A percentile compares a stretch with the other conserved stretches of the same genome.
phyloP scores from a whole-genome alignment of 106 monocot genomes.

The Dactylorhiza incarnata region DNA sequence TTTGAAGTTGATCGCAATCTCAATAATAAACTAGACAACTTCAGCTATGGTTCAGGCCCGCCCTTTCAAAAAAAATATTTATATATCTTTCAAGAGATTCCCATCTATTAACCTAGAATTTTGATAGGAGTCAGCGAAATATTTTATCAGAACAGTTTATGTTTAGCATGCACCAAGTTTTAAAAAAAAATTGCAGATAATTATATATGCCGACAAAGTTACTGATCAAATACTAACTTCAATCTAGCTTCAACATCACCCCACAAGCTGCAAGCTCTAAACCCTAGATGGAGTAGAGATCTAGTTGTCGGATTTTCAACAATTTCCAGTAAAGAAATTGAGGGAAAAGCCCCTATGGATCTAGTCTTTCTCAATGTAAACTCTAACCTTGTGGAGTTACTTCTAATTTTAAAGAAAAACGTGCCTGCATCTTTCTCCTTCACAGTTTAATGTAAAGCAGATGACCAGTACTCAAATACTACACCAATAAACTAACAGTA shows the following conservation, averaged over 20 bases:
- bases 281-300: neutral
- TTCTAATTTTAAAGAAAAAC: neutral
- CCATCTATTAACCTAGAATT: neutral
- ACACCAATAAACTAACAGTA: neutral
- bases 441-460: neutral
- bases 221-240: no score
- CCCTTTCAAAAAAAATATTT: neutral
- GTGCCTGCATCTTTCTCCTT: neutral
- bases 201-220: neutral
- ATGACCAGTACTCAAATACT: neutral
- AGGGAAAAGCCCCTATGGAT: neutral
- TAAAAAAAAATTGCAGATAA: neutral
- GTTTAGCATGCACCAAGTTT: neutral
- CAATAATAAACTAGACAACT: no score
- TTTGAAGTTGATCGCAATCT: no score
- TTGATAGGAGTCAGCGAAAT: neutral
- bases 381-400: neutral
- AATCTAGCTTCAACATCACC: neutral
- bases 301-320: neutral
- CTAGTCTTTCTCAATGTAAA: neutral
- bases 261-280: neutral
- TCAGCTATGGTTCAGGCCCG: no score
- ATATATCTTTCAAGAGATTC: neutral
- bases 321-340: neutral
- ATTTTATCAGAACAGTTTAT: neutral